phyloP scores from a whole-genome alignment of 192 early-diverging fungal genomes.

The Coemansia sp. region DNA sequence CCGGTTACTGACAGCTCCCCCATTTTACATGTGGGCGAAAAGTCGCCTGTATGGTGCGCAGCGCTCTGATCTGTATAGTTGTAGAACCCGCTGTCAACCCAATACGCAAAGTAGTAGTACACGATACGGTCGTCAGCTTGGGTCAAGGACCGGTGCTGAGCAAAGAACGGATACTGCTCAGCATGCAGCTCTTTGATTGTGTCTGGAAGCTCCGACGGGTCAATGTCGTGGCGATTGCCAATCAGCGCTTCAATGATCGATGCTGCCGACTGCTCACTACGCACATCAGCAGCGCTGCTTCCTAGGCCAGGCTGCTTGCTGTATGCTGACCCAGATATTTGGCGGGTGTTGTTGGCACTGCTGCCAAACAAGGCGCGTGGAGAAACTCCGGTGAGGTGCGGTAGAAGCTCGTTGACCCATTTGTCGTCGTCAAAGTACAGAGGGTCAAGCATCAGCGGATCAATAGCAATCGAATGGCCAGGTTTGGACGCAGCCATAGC shows the following conservation, averaged over 20 bases:
- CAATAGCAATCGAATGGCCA: slow-evolving; percentile 16
- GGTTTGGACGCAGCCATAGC: background rate
- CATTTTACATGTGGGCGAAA: slow-evolving; percentile 39
- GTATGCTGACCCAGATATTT: background rate
- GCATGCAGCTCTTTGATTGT: slow-evolving; percentile 23
- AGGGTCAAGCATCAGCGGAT: slow-evolving; percentile 48
- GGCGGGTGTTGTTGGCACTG: background rate
- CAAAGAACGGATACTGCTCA: slow-evolving; percentile 29
- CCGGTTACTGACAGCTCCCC: slow-evolving; percentile 34
- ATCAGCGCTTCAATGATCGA: slow-evolving; percentile 18
- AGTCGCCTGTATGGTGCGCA: slow-evolving; percentile 13
- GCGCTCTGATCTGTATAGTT: slow-evolving; percentile 38
- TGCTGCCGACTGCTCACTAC: background rate
- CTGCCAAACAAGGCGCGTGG: background rate
- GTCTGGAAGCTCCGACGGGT: slow-evolving; percentile 19
- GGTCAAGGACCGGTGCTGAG: background rate
- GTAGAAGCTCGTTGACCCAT: slow-evolving; percentile 31
- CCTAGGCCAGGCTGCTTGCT: background rate
- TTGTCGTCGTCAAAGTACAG: slow-evolving; percentile 50
- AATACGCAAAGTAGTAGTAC: slow-evolving; percentile 72
- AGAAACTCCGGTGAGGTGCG: slow-evolving; percentile 15
- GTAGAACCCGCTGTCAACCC: slow-evolving; percentile 93
- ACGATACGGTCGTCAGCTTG: slow-evolving; percentile 33
- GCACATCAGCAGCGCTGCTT: background rate
- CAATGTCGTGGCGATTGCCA: slow-evolving; percentile 12